These are phyloP conservation scores for Margaritispora aquatica DNA, from an alignment of 495 filamentous ascomycete genomes.

Conservation along the genomic window DNA sequence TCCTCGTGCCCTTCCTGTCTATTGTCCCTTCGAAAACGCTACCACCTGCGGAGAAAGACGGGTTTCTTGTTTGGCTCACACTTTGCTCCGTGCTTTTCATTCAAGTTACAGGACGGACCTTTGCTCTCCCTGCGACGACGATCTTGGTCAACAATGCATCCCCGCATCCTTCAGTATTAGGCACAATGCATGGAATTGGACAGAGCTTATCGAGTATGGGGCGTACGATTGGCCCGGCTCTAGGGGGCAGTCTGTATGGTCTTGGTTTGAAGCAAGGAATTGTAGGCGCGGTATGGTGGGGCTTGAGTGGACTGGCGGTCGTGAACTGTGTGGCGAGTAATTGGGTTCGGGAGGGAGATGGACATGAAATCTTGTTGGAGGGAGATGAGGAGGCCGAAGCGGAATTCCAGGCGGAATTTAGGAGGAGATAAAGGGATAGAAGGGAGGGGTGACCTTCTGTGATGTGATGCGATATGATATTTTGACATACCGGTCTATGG, in stretches of 20 bases:
- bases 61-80: slow-evolving; percentile 57
- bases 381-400: slow-evolving; percentile 50
- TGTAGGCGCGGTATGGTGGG: slow-evolving; percentile 74
- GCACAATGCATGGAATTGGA: slow-evolving; percentile 75
- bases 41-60: slow-evolving; percentile 58
- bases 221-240: slow-evolving; percentile 66
- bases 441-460: background rate
- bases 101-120: slow-evolving; percentile 72
- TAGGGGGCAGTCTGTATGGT: slow-evolving; percentile 67
- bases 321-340: slow-evolving; percentile 53
- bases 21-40: slow-evolving; percentile 54
- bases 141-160: slow-evolving; percentile 81
- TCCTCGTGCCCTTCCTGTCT: slow-evolving; percentile 64
- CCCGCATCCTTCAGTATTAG: slow-evolving; percentile 72
- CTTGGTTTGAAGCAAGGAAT: slow-evolving; percentile 59
- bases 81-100: slow-evolving; percentile 63
- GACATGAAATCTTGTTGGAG: slow-evolving; percentile 62
- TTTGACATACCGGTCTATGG: too few species aligned
- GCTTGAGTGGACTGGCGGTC: slow-evolving; percentile 55
- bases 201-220: slow-evolving; percentile 66
- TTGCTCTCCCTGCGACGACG: slow-evolving; percentile 68
- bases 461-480: background rate
- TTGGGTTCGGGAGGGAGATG: slow-evolving; percentile 66
- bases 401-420: slow-evolving; percentile 13
- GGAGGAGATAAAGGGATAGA: background rate